Evolutionary conservation across 2,329 filamentous ascomycete species (phyloP).

Genomic region (Nothophaeocryptopus gaeumannii): DNA sequence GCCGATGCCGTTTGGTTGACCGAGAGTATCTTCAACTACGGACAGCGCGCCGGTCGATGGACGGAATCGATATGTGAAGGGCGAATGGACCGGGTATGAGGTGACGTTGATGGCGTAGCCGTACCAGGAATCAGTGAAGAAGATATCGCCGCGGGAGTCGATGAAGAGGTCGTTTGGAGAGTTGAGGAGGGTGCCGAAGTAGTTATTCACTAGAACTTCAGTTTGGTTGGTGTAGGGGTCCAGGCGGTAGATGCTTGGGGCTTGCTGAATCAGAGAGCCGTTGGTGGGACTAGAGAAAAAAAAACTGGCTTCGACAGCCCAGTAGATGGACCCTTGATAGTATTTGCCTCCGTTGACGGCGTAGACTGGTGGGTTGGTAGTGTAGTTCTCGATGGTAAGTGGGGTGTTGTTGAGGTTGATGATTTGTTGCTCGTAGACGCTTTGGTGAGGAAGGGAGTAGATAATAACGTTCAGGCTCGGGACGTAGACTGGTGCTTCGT

Average conservation of each 20-base stretch:
- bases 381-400: slow-evolving; percentile 39
- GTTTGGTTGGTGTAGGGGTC: slow-evolving; percentile 45
- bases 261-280: slow-evolving; percentile 27
- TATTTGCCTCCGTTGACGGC: slow-evolving; percentile 43
- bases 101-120: slow-evolving; percentile 23
- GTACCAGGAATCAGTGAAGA: slow-evolving; percentile 47
- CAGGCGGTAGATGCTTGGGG: slow-evolving; percentile 42
- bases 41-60: slow-evolving; percentile 40
- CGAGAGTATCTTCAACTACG: slow-evolving; percentile 43
- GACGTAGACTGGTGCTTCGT: slow-evolving; percentile 46
- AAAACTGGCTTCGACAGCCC: slow-evolving; percentile 24
- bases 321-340: slow-evolving; percentile 40
- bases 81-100: slow-evolving; percentile 13
- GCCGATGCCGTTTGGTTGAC: slow-evolving; percentile 46
- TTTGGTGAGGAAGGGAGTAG: slow-evolving; percentile 38
- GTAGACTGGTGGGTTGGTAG: slow-evolving; percentile 43
- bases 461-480: slow-evolving; percentile 41
- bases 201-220: slow-evolving; percentile 46
- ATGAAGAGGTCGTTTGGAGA: slow-evolving; percentile 45
- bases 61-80: slow-evolving; percentile 42
- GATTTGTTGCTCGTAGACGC: slow-evolving; percentile 37
- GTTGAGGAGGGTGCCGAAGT: slow-evolving; percentile 46
- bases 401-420: slow-evolving; percentile 44
- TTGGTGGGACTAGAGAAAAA: slow-evolving; percentile 20
- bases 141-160: slow-evolving; percentile 45